Base-by-base conservation (phyloP, 2,329 filamentous ascomycete species). In the Cladophialophora immunda region DNA sequence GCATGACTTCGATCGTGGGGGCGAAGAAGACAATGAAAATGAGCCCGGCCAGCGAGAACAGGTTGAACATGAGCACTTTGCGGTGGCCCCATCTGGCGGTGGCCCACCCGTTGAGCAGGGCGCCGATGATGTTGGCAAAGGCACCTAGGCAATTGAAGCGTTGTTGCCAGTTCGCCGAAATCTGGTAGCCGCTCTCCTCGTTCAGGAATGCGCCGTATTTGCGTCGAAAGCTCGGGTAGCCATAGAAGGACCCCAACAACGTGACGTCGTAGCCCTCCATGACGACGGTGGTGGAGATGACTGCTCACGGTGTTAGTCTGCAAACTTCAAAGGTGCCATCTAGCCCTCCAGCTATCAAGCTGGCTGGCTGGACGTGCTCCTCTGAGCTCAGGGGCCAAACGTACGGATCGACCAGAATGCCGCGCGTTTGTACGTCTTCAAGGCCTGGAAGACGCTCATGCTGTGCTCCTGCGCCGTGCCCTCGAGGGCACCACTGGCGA, bases 261-360 rank as follows among this genome's bases (percentile, higher is more conserved):
- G 83, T 83, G 7, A 85, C 78, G 69, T 86, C 84, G 72, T 86
- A 85, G 2, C 83, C 83, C 66, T 84, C 83, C 83, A 85, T 85
- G 67, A 85, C 77, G 61, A 85, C 79, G 3, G 81, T 79, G n/a
- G 78, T 78, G 13, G 81, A 83, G 62, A 83, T 61, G n/a, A 61
- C 58, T 61, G 8, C 27, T n/a, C 27, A 38, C 6, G 5, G 27
- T 52, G 19, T 61, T 45, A 61, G 58, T 54, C 36, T 22, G n/a
- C n/a, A n/a, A n/a, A n/a, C n/a, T n/a, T n/a, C n/a, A n/a, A n/a
- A n/a, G n/a, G n/a, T n/a, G n/a, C n/a, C n/a, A n/a, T n/a, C n/a
- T n/a, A n/a, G n/a, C n/a, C n/a, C n/a, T n/a, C n/a, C n/a, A n/a
- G n/a, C n/a, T n/a, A n/a, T n/a, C n/a, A n/a, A 19, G 17, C 38